Evolutionary conservation across 805 yeast genomes (phyloP), one percentile per base, ranked within the genome.

Genomic region (Cyberlindnera nakhonratchasimensis): DNA sequence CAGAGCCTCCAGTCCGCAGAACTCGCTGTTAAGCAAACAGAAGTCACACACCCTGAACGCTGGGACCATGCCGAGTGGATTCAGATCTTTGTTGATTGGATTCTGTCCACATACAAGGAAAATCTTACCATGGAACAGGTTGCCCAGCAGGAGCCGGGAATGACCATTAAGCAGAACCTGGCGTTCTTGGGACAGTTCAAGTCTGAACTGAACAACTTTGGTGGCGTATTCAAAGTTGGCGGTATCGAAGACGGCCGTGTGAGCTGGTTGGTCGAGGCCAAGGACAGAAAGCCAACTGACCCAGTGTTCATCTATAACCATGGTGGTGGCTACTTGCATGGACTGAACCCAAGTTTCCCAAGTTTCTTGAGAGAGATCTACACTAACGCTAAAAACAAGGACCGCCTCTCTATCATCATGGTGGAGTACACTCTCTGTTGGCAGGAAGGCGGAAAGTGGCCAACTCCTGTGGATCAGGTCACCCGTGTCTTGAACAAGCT

Each of bases 191-290:
- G 26, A 17, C 33, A 36, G 25, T 31, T 29, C 30, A 13, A 26
- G 30, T 12, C 33, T 10, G 29, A 21, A 13, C 19, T 41, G 26
- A 30, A 28, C 37, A 25, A 28, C 34, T 37, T 41, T 22, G 45
- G 45, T 18, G 31, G 10, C 4, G n/a, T 14, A 6, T 41, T 42
- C 29, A 11, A 19, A 2, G 53, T 46, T 23, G 31, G 26, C 6
- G 48, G 46, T 3, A 23, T 43, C 5, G 43, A 41, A 3, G 26
- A 25, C 2, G 31, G 32, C 24, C 41, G 37, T 13, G 47, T 34
- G 13, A 14, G 29, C 8, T 52, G 52, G 52, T 19, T 51, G n/a
- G 44, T 20, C 7, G 66, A 65, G 62, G 59, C 58, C 13, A 43
- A 49, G 14, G 48, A 63, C 10, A 47, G 65, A 26, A 25, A 21